phyloP scores from a whole-genome alignment of 2,329 filamentous ascomycete genomes.

The Mycocentrospora acerina region DNA sequence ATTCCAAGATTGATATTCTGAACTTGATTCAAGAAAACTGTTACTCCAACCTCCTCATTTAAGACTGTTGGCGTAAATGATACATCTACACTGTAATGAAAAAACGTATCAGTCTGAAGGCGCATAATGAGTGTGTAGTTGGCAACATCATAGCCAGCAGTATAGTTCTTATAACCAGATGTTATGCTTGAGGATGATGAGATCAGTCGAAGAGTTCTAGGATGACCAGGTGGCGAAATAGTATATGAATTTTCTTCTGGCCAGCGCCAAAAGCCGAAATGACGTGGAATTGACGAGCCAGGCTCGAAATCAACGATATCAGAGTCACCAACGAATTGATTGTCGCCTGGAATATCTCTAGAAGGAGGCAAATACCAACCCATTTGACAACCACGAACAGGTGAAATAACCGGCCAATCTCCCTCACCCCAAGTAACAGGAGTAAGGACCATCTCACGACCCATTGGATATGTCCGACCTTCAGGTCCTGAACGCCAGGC shows the following conservation, averaged over 20 bases:
- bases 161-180: conserved; percentile 1
- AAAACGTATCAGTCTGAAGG: conserved; percentile 54
- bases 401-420: conserved; percentile 49
- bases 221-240: conserved; percentile 10
- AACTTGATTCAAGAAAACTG: conserved; percentile 53
- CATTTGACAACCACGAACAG: conserved; percentile 48
- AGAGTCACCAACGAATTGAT: conserved; percentile 44
- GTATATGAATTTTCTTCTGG: conserved; percentile 42
- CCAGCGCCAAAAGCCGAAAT: conserved; percentile 59
- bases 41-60: conserved; percentile 54
- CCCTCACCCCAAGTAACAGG: conserved; percentile 27
- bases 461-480: conserved; percentile 24
- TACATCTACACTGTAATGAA: conserved; percentile 52
- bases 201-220: conserved; percentile 49
- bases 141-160: background rate
- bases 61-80: too few relatives aligned
- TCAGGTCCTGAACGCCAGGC: conserved; percentile 20
- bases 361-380: conserved; percentile 45
- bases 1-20: conserved; percentile 51
- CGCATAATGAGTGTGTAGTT: background rate
- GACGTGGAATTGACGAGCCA: conserved; percentile 47
- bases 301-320: conserved; percentile 52
- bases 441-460: conserved; percentile 26
- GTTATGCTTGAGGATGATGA: background rate
- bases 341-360: conserved; percentile 38